Conservation (phyloP, 441 rosid species). For the Brassica balearica region DNA sequence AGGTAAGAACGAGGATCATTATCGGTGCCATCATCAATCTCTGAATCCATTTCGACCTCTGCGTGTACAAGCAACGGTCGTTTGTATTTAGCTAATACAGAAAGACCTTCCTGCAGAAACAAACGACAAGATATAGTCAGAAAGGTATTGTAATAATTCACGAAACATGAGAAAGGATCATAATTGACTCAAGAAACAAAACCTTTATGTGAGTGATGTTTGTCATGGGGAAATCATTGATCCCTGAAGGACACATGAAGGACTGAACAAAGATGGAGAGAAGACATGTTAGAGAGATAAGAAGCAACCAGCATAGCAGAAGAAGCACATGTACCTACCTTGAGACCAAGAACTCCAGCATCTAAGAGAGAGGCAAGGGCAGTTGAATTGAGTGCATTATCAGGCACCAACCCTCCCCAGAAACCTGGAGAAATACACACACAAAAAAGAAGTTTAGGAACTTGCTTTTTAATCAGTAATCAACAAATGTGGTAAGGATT, state of each 20-base stretch:
- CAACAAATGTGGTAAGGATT: constrained; percentile 27
- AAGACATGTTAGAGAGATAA: constrained; percentile 36
- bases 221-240: constrained; percentile 98
- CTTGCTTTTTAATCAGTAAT: too few relatives aligned
- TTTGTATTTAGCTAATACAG: constrained; percentile 77
- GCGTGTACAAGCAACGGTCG: constrained; percentile 97
- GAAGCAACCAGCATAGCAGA: too few relatives aligned
- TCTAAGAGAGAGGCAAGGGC: constrained; percentile 74
- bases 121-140: constrained; percentile 13
- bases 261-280: constrained; percentile 61
- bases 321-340: constrained; percentile 64
- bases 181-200: constrained; percentile 13
- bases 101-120: constrained; percentile 76
- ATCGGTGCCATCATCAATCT: constrained; percentile 49
- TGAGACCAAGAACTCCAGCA: constrained; percentile 94
- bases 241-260: constrained; percentile 84
- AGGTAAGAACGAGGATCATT: constrained; percentile 70
- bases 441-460: constrained; percentile 2
- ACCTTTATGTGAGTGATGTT: constrained; percentile 87
- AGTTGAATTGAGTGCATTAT: constrained; percentile 77
- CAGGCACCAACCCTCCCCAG: constrained; percentile 99
- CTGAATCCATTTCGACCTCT: constrained; percentile 63
- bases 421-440: constrained; percentile 62
- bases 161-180: too few relatives aligned
- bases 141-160: too few relatives aligned